Percentiles rank a stretch among this genome's conserved stretches.
Conservation (phyloP, 768 basidiomycete genomes). For the Tylopilus plumbeoviolaceoides region DNA sequence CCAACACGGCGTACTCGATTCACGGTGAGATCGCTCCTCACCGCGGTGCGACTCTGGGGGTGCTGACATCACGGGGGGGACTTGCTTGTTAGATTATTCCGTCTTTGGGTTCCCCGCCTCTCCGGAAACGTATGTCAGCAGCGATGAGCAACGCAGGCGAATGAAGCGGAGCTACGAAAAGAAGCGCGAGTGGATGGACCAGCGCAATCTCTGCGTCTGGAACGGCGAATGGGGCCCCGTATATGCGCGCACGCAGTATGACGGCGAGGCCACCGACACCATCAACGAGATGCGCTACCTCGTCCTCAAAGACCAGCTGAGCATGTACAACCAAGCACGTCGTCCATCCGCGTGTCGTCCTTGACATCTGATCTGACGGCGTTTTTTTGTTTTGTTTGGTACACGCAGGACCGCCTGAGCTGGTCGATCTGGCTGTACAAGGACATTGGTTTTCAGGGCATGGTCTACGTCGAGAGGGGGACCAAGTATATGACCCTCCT, state of each 20-base stretch:
- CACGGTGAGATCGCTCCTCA: slow-evolving; percentile 44
- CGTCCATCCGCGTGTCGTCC: too few relatives aligned
- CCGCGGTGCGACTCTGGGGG: background rate
- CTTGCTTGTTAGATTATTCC: slow-evolving; percentile 23
- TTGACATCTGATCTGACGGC: too few relatives aligned
- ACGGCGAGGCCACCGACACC: slow-evolving; percentile 53
- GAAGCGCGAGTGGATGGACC: slow-evolving; percentile 77
- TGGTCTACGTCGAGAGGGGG: slow-evolving; percentile 67
- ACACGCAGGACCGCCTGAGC: slow-evolving; percentile 51
- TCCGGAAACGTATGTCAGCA: slow-evolving; percentile 51
- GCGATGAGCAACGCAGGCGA: slow-evolving; percentile 47
- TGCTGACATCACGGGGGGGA: background rate
- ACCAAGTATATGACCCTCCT: slow-evolving; percentile 72
- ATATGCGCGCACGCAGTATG: slow-evolving; percentile 60
- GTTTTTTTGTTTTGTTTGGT: too few relatives aligned
- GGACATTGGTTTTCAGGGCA: slow-evolving; percentile 83
- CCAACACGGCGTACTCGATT: slow-evolving; percentile 72
- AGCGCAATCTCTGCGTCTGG: slow-evolving; percentile 62
- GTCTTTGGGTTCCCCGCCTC: slow-evolving; percentile 67
- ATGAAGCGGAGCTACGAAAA: slow-evolving; percentile 59
- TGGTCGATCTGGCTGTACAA: slow-evolving; percentile 92
- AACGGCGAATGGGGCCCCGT: slow-evolving; percentile 86
- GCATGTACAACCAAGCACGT: slow-evolving; percentile 53
- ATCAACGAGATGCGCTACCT: slow-evolving; percentile 65
- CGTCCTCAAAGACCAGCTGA: slow-evolving; percentile 70